Evolutionary conservation across 108 stramenopile genomes (phyloP), one percentile per base, ranked within the genome.

Genomic region (Asterionellopsis glacialis): DNA sequence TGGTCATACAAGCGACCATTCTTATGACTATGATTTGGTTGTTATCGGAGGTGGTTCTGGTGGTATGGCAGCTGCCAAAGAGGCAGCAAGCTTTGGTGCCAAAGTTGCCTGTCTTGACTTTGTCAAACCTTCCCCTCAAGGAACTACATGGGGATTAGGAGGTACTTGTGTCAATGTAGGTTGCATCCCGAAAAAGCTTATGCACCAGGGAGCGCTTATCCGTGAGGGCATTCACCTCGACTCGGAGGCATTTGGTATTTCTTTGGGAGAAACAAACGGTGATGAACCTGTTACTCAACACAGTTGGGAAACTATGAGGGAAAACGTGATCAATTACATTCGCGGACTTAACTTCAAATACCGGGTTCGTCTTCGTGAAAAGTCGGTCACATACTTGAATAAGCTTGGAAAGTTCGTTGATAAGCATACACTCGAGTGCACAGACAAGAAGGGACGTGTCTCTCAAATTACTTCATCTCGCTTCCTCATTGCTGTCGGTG

Each of bases 151-250:
- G 98, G 98, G 97, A 16, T 70, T 99, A 21, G 99, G 99, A 13
- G 99, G 99, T 21, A 99, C 98, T 1, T 98, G 97, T 69, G 99
- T 99, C 62, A 88, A 91, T 59, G 90, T 91, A 10, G 88, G 98
- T 19, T 99, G 99, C 79, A 98, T 99, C 65, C 99, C 99, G 57
- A 98, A 98, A 78, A 98, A 99, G 63, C 79, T 99, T 12, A 96
- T 94, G 87, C 97, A 99, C 65, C 76, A 83, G 51, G 94, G 91
- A 21, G 88, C 92, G 6, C 39, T 85, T 12, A 33, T 95, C 11
- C 68, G 80, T 27, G 87, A 91, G 50, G 25, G 58, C 9, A 57
- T 82, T 22, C 47, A 63, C 5, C 41, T 63, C n/a, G 95, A 95
- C 60, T 41, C 74, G 11, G 63, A 72, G 18, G 71, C 75, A 51